Evolutionary conservation across 208 protist genomes (phyloP), one percentile per base, ranked within the genome.

Genomic region (Endotrypanum monterogeii): DNA sequence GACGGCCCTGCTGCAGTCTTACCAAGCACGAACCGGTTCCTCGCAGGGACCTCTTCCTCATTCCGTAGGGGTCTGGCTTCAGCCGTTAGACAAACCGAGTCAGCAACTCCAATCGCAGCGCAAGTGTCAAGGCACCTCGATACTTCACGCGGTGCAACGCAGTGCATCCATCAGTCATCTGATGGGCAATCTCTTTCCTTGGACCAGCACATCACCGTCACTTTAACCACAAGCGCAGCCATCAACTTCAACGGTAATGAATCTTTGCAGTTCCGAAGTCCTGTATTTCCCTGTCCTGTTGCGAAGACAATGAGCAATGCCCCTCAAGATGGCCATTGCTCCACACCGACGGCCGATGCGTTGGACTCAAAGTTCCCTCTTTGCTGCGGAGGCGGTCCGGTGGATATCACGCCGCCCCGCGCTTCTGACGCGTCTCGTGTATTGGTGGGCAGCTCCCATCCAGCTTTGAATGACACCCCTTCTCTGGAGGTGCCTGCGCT

Each of bases 401-500:
- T 48, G 44, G 44, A 48, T 11, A 30, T 1, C 60, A 44, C 11
- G 35, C 35, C 2, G 60, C 60, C 23, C 37, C 23, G 60, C 60
- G 37, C 35, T 65, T 44, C 66, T 23, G 32, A 11, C 16, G 28
- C 32, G 39, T 37, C 30, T 23, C 8, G 46, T 37, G 30, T 14
- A 4, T 35, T 37, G 3, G 51, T 12, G 35, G 14, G 44, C 20
- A 20, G 37, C 25, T 23, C 37, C 18, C 35, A 61, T 28, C 30
- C 37, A 4, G n/a, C 35, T 41, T 23, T 50, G 3, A 30, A 66
- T 5, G 57, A 61, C 35, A 23, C 66, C 28, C 70, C 70, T 4
- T 63, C 56, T 74, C 23, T 74, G 18, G 46, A 20, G 44, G 18
- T 66, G 35, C 70, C 39, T 4, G 56, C 46, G 55, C 65, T 80